phyloP scores from a whole-genome alignment of 1,284 basidiomycete species.

The Polyporus tsugae region DNA sequence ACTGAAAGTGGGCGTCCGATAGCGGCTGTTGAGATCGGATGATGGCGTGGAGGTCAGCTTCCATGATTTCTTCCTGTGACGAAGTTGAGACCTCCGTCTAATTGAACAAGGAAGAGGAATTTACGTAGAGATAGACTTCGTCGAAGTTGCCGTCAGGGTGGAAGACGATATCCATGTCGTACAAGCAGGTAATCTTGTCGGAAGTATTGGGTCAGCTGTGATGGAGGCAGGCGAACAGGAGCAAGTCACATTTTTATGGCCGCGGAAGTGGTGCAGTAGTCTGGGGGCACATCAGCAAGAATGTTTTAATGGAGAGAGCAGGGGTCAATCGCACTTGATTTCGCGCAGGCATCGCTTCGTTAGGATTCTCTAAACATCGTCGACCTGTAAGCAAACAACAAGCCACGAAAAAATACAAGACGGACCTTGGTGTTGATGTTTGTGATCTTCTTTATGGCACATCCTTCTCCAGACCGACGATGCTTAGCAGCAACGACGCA shows the following conservation, averaged over 20 bases:
- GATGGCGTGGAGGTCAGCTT: constrained; percentile 99
- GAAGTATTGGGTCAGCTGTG: constrained; percentile 3
- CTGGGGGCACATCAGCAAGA: constrained; percentile 47
- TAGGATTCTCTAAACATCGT: constrained; percentile 75
- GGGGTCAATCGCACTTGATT: constrained; percentile 70
- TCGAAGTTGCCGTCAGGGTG: constrained; percentile 90
- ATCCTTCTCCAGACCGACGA: constrained; percentile 85
- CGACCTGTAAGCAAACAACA: constrained; percentile 11
- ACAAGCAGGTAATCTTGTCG: constrained; percentile 85
- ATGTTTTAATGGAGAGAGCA: constrained; percentile 17
- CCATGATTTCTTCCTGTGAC: constrained; percentile 94
- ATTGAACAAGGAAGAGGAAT: constrained; percentile 37
- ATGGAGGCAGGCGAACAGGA: neutral
- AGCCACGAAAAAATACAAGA: neutral
- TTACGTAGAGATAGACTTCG: constrained; percentile 93
- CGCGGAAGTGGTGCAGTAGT: constrained; percentile 93
- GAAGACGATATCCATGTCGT: constrained; percentile 97
- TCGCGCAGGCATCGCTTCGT: constrained; percentile 95
- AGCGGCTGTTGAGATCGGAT: constrained; percentile 98
- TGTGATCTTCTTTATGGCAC: constrained; percentile 97
- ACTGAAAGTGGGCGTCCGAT: constrained; percentile 98
- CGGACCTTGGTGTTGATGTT: constrained; percentile 94
- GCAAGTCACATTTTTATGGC: constrained; percentile 88
- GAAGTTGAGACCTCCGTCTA: neutral
- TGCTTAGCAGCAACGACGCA: constrained; percentile 91